A percentile compares a stretch with the other conserved stretches of the same genome.
Evolutionary conservation across 306 rosid genomes (phyloP).

Genomic region (Comarum palustre): DNA sequence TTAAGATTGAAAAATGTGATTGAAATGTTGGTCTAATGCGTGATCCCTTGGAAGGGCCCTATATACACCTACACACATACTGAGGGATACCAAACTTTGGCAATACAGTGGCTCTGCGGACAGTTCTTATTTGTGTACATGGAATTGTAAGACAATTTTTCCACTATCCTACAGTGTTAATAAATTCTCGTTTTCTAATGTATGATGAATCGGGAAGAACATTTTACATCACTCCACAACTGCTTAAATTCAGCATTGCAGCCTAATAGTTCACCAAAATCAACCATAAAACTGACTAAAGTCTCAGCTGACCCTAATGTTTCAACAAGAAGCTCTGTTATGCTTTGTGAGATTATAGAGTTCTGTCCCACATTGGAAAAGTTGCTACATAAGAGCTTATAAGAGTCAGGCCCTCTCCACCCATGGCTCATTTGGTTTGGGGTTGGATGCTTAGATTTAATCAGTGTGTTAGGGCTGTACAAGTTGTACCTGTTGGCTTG

Average conservation of each 20-base stretch:
- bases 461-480: background rate
- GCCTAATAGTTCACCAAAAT: background rate
- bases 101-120: background rate
- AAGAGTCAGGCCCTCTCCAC: background rate
- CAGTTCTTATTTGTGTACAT: background rate
- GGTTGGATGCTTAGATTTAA: background rate
- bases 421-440: background rate
- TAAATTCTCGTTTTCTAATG: background rate
- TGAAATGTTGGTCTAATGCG: too few species aligned
- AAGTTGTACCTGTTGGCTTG: background rate
- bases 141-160: background rate
- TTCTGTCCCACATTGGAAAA: background rate
- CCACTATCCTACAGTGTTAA: background rate
- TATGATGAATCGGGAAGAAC: background rate
- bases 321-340: background rate
- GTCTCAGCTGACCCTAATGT: background rate
- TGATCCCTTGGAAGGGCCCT: too few species aligned
- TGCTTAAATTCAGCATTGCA: background rate
- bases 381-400: background rate
- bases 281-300: background rate
- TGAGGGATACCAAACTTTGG: slow-evolving; percentile 12
- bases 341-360: background rate
- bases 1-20: too few species aligned
- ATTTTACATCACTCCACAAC: background rate
- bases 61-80: too few species aligned